Evolutionary conservation across 768 basidiomycete species (phyloP), one percentile per base, ranked within the genome.

Genomic region (Suillus subluteus): DNA sequence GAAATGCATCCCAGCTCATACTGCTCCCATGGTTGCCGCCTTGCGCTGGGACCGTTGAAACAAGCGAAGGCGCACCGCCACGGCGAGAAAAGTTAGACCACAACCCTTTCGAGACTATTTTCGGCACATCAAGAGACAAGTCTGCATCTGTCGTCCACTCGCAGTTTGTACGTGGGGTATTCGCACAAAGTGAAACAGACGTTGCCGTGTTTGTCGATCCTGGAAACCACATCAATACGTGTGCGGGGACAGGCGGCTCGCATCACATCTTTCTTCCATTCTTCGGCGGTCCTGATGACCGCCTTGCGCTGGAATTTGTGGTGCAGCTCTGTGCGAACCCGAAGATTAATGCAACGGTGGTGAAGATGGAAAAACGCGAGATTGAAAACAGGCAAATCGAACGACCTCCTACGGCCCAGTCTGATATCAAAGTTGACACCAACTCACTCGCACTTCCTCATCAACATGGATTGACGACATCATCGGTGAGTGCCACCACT

Each of bases 211-310:
- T 91, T 73, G 85, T 98, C 58, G 95, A 98, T 72, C 84, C 86
- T 56, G 84, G 83, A 44, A 79, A 81, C 62, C 71, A 79, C 62
- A 71, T 77, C 9, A 70, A 62, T 58, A 56, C n/a, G 1, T 38
- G 70, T 11, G 62, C 73, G 40, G 69, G 72, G 0, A 66, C 69
- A 52, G 75, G 76, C 56, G 79, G 78, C 48, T 76, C 72, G 11
- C 84, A 88, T 72, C 92, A 94, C 73, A 70, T 98, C 16, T 92
- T 95, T 78, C 72, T 98, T 15, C 92, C 95, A 0, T 98, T 98
- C 85, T 92, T 95, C 75, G 97, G 97, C 30, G 97, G 97, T 0
- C 91, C 95, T 0, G 97, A 99, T 75, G 96, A 98, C 74, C 84
- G 97, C 3, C 82, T 95, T 21, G 94, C 95, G 0, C 79, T 99